Evolutionary conservation across 2,329 filamentous ascomycete species (phyloP), one percentile per base, ranked within the genome.

Genomic region (Ophidiomyces ophidiicola): DNA sequence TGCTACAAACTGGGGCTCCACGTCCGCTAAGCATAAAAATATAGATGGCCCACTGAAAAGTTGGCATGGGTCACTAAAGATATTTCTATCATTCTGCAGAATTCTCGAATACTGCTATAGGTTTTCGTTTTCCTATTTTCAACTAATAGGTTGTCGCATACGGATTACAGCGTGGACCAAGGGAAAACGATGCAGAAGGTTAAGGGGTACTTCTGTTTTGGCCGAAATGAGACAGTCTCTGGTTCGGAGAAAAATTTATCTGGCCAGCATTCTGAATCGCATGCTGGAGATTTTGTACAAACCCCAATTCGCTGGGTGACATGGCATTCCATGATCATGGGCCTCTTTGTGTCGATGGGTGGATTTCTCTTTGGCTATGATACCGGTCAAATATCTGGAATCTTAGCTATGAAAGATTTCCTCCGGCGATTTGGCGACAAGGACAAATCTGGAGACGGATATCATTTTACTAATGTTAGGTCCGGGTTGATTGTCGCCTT

Each of bases 361-460:
- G 64, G 64, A 44, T 62, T 67, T 48, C 60, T 66, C 42, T 66
- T 66, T 47, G 62, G 63, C 46, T 66, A 65, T 29, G 43, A 50
- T 40, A 43, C 48, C 54, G 60, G 61, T 48, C 61, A 66, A 53
- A 63, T 67, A 45, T 54, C 62, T 21, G 63, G 63, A 44, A 66
- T 68, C 46, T 55, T 63, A 11, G 60, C 58, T 32, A 68, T 68
- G 65, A n/a, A 54, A 1, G 57, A 68, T 47, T 68, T 68, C 49
- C 53, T 61, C 31, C 35, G 47, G 6, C 59, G 61, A 6, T 68
- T 67, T 36, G 54, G 53, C 42, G 56, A 59, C 18, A 51, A 59
- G 39, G 47, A 55, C 23, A 44, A 57, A 20, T 31, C 45, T 25
- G 48, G 52, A 10, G 10, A 33, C 18, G 53, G 50, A 30, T 62